These are phyloP conservation scores for Elsinoe arachidis DNA, from an alignment of 2,329 filamentous ascomycete genomes.

Conservation along the genomic window DNA sequence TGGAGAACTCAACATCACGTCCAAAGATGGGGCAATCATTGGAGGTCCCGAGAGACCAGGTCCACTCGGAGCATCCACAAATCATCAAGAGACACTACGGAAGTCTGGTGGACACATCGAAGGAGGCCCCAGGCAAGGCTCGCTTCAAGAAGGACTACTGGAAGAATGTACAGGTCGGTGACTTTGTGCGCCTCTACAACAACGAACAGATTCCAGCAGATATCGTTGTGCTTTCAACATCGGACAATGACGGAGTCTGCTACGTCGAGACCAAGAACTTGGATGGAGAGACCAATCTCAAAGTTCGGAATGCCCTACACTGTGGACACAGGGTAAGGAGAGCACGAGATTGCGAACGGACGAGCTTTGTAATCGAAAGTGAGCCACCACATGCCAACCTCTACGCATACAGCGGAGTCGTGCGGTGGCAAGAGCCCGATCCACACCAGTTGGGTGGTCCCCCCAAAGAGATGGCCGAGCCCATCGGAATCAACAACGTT, in stretches of 20 bases:
- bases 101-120: conserved; percentile 64
- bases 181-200: conserved; percentile 94
- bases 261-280: conserved; percentile 98
- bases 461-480: conserved; percentile 74
- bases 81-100: conserved; percentile 50
- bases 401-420: conserved; percentile 86
- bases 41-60: conserved; percentile 22
- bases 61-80: conserved; percentile 18
- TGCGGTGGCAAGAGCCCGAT: conserved; percentile 74
- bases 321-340: conserved; percentile 76
- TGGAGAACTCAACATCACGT: conserved; percentile 16
- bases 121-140: conserved; percentile 58
- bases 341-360: conserved; percentile 82
- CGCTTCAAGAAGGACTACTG: conserved; percentile 88
- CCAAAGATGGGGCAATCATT: conserved; percentile 21
- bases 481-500: conserved; percentile 90
- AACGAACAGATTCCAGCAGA: conserved; percentile 93
- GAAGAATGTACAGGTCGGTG: conserved; percentile 92
- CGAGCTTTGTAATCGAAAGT: conserved; percentile 81
- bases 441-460: conserved; percentile 53
- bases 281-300: conserved; percentile 95
- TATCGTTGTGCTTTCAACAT: conserved; percentile 83
- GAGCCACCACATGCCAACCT: conserved; percentile 87
- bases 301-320: conserved; percentile 83
- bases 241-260: conserved; percentile 86